Conservation (phyloP, 2,329 filamentous ascomycete species). For the Aspergillus tubingensis region DNA sequence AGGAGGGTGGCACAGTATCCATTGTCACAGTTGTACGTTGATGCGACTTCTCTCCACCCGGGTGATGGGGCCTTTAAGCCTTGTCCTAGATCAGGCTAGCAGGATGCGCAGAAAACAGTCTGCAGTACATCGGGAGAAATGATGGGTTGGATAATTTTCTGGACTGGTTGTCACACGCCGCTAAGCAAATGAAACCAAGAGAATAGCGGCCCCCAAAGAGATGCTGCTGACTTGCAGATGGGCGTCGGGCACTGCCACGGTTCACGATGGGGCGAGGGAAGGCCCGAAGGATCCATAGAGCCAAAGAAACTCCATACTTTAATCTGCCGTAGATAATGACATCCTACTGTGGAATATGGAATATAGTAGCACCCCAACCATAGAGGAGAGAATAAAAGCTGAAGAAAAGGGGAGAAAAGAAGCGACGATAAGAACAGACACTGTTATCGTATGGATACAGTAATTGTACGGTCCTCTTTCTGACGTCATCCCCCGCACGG, state of each 20-base stretch:
- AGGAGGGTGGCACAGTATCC: conserved; percentile 63
- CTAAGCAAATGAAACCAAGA: background rate
- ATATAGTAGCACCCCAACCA: no score
- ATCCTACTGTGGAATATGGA: background rate
- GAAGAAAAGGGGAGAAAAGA: background rate
- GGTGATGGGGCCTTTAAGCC: background rate
- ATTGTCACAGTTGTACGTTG: conserved; percentile 36
- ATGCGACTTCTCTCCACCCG: background rate
- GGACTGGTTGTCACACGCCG: background rate
- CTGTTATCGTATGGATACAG: background rate
- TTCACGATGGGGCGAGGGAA: conserved; percentile 13
- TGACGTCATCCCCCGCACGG: conserved; percentile 10
- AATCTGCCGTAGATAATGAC: background rate
- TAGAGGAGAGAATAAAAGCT: no score
- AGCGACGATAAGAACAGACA: background rate
- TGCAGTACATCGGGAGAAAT: background rate
- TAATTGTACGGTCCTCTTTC: background rate
- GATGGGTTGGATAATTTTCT: background rate
- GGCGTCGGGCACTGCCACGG: conserved; percentile 16
- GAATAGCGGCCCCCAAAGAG: background rate
- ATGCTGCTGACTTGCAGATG: background rate
- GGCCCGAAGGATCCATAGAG: background rate
- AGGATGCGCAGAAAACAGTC: background rate
- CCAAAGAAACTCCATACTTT: background rate
- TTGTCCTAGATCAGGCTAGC: background rate